A percentile compares a stretch with the other conserved stretches of the same genome.
These are phyloP conservation scores for Paraconiothyrium sp. DNA, from an alignment of 2,329 filamentous ascomycete species.

Conservation along the genomic window DNA sequence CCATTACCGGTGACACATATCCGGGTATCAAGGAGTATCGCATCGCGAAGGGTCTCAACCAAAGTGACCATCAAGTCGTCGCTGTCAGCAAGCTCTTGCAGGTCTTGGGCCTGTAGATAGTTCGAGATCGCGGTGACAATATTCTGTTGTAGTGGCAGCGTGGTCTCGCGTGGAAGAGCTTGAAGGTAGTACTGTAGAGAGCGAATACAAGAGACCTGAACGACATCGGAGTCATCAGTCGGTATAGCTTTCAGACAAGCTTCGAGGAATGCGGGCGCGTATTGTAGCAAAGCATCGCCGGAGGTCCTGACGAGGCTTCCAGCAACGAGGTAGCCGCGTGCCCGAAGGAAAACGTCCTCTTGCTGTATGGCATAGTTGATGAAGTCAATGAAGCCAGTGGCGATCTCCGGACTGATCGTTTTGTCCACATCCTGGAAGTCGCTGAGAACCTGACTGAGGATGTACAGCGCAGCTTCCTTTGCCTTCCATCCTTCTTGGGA, in stretches of 20 bases:
- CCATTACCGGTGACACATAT: conserved; percentile 80
- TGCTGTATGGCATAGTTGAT: conserved; percentile 79
- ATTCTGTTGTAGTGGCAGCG: conserved; percentile 66
- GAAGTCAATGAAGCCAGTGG: conserved; percentile 79
- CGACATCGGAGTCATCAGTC: conserved; percentile 81
- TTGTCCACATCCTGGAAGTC: conserved; percentile 84
- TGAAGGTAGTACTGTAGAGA: conserved; percentile 76
- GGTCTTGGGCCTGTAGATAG: conserved; percentile 82
- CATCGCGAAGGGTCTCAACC: conserved; percentile 83
- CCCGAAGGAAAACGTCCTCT: conserved; percentile 79
- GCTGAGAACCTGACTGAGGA: conserved; percentile 83
- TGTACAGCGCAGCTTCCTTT: conserved; percentile 83
- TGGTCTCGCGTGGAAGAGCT: conserved; percentile 60
- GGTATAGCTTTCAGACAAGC: conserved; percentile 79
- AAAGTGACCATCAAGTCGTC: conserved; percentile 93
- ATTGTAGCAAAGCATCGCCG: conserved; percentile 61
- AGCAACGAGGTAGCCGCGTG: conserved; percentile 86
- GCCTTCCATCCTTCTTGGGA: conserved; percentile 65
- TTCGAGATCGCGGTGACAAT: conserved; percentile 70
- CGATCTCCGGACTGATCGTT: conserved; percentile 72
- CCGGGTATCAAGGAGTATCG: conserved; percentile 80
- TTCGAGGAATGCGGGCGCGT: conserved; percentile 73
- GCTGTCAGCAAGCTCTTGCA: conserved; percentile 83
- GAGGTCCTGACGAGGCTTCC: conserved; percentile 79
- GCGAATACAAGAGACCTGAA: conserved; percentile 91